Percentiles rank a stretch among this genome's conserved stretches.
Evolutionary conservation across 768 basidiomycete species (phyloP).

Genomic region (Pulveroboletus sp.): DNA sequence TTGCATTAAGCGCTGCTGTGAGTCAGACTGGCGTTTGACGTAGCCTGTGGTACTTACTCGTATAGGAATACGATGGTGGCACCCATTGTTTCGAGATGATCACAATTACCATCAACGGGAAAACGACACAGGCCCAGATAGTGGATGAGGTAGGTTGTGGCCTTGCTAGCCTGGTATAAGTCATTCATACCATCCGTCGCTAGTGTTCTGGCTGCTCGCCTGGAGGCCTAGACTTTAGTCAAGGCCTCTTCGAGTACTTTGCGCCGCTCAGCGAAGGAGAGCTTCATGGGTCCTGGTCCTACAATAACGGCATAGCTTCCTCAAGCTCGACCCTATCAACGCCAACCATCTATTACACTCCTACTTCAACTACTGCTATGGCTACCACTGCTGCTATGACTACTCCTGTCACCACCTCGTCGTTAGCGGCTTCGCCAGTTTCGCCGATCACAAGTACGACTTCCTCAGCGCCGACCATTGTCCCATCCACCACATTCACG

Average conservation of each 20-base stretch:
- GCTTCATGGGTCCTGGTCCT: conserved; percentile 39
- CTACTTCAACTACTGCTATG: conserved; percentile 15
- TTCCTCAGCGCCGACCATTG: conserved; percentile 5
- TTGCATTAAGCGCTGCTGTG: conserved; percentile 40
- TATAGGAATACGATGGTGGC: conserved; percentile 38
- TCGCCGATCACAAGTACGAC: conserved; percentile 7
- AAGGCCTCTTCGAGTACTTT: conserved; percentile 42
- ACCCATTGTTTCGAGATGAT: conserved; percentile 42
- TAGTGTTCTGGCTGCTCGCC: conserved; percentile 38
- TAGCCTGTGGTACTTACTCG: neutral
- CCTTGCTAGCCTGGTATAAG: neutral
- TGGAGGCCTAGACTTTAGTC: conserved; percentile 44
- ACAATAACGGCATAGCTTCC: conserved; percentile 21
- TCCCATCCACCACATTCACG: conserved; percentile 3
- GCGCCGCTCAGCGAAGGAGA: conserved; percentile 32
- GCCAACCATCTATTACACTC: conserved; percentile 18
- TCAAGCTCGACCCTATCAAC: conserved; percentile 19
- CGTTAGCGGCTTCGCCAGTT: conserved; percentile 4
- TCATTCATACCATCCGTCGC: neutral
- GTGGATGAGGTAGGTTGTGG: conserved; percentile 36
- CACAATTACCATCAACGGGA: conserved; percentile 37
- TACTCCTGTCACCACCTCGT: conserved; percentile 6
- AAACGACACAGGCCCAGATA: conserved; percentile 39
- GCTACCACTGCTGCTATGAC: neutral
- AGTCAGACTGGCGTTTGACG: conserved; percentile 5